phyloP scores from a whole-genome alignment of 176 grass and related monocot genomes.

The Oropetium thomaeum region DNA sequence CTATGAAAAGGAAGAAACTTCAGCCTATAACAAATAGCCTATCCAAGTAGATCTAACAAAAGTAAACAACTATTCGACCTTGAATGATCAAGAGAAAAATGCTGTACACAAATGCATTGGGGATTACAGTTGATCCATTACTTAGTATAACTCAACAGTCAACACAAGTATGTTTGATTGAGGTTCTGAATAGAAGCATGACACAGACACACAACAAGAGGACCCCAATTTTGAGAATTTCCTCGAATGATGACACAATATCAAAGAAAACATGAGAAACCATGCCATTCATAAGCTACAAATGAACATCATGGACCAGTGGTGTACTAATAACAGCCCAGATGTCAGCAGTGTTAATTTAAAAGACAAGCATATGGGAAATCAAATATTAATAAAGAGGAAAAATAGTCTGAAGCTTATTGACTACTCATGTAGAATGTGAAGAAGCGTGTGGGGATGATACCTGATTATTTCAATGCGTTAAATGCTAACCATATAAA shows the following conservation, averaged over 20 bases:
- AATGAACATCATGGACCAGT: background rate
- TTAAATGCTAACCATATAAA: background rate
- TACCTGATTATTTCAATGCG: background rate
- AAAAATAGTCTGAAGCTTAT: background rate
- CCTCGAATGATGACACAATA: background rate
- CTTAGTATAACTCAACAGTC: background rate
- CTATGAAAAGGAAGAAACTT: background rate
- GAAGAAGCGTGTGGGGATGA: background rate
- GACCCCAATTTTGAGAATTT: background rate
- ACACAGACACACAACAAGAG: background rate
- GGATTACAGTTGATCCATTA: background rate
- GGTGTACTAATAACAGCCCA: background rate
- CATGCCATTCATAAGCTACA: conserved; percentile 11
- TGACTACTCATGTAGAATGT: background rate
- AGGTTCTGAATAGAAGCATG: background rate
- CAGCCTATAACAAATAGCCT: background rate
- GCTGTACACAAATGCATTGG: background rate
- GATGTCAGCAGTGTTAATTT: background rate
- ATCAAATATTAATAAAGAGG: background rate
- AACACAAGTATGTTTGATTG: background rate
- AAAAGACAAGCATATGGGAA: background rate
- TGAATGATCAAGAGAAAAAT: background rate
- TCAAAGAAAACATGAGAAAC: background rate
- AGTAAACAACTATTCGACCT: background rate
- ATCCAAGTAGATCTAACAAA: background rate